Evolutionary conservation across 352 stramenopile species (phyloP).

Genomic region (Elongisporangium anandrum): DNA sequence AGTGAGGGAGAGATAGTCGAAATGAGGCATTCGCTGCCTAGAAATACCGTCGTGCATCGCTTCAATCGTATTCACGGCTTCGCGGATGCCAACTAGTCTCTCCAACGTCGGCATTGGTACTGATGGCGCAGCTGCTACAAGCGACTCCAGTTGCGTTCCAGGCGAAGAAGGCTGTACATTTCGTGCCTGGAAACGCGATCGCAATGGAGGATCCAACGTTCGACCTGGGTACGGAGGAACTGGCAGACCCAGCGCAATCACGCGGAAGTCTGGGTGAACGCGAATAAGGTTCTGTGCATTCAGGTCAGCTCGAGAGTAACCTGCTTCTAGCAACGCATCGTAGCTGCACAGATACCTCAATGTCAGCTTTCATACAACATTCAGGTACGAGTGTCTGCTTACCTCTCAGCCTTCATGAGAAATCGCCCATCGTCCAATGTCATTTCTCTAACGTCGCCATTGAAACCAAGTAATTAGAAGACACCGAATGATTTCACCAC

Average conservation of each 20-base stretch:
- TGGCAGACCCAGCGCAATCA: constrained; percentile 88
- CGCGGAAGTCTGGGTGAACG: constrained; percentile 92
- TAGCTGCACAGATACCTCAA: constrained; percentile 23
- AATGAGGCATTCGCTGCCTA: constrained; percentile 62
- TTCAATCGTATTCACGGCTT: constrained; percentile 73
- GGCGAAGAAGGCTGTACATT: constrained; percentile 60
- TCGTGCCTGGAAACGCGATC: constrained; percentile 82
- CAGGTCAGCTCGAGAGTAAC: constrained; percentile 45
- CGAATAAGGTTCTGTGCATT: constrained; percentile 64
- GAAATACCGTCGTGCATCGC: constrained; percentile 34
- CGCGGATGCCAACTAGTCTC: constrained; percentile 60
- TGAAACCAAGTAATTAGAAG: background rate
- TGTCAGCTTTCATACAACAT: background rate
- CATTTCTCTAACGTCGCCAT: constrained; percentile 64
- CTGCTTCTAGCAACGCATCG: constrained; percentile 52
- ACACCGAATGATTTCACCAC: background rate
- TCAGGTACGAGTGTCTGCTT: background rate
- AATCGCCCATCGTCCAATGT: constrained; percentile 93
- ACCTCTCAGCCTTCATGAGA: constrained; percentile 87
- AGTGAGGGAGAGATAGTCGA: constrained; percentile 55
- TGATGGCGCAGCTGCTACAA: constrained; percentile 38
- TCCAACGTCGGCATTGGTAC: constrained; percentile 54
- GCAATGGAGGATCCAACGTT: constrained; percentile 82
- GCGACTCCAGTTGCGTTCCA: constrained; percentile 53
- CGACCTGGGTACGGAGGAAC: constrained; percentile 82